A percentile compares a stretch with the other conserved stretches of the same genome.
phyloP scores from a whole-genome alignment of 2,329 filamentous ascomycete genomes.

The Xylariaceae sp. region DNA sequence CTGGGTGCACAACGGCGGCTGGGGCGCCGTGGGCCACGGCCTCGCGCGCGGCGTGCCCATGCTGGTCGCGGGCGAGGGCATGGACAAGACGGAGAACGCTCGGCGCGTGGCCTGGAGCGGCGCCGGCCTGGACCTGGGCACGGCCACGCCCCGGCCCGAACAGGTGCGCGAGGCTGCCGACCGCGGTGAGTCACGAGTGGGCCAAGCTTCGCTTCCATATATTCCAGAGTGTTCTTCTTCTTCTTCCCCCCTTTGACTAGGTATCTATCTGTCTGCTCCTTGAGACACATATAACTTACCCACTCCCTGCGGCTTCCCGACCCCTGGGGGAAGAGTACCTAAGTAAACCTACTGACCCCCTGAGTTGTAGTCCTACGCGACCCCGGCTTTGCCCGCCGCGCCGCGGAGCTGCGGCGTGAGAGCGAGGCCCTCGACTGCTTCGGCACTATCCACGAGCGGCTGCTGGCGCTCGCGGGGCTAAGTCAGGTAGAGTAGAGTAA shows the following conservation, averaged over 20 bases:
- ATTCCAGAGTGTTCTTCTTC: too few species aligned
- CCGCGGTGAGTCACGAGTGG: too few species aligned
- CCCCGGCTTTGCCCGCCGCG: slow-evolving; percentile 3
- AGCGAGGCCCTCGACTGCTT: slow-evolving; percentile 24
- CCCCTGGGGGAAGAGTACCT: too few species aligned
- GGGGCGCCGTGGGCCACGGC: slow-evolving; percentile 32
- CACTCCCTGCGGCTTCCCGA: too few species aligned
- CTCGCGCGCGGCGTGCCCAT: slow-evolving; percentile 32
- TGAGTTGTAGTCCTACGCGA: slow-evolving; percentile 23
- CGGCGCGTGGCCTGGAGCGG: slow-evolving; percentile 26
- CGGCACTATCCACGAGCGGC: slow-evolving; percentile 19
- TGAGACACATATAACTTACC: too few species aligned
- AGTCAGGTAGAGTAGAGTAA: too few species aligned
- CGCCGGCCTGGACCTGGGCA: slow-evolving; percentile 26
- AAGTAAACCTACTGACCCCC: too few species aligned
- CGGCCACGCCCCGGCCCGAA: slow-evolving; percentile 17
- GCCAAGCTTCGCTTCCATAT: too few species aligned
- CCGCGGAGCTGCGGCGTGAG: slow-evolving; percentile 20
- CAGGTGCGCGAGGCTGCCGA: slow-evolving; percentile 23
- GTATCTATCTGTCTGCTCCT: too few species aligned
- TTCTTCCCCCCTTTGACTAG: too few species aligned
- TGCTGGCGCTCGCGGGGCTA: slow-evolving; percentile 9
- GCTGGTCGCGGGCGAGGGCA: slow-evolving; percentile 32
- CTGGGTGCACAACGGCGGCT: slow-evolving; percentile 34
- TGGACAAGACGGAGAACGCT: slow-evolving; percentile 34